A percentile compares a stretch with the other conserved stretches of the same genome.
These are phyloP conservation scores for Leptodermis oblonga DNA, from an alignment of 257 asterid genomes.

Conservation along the genomic window DNA sequence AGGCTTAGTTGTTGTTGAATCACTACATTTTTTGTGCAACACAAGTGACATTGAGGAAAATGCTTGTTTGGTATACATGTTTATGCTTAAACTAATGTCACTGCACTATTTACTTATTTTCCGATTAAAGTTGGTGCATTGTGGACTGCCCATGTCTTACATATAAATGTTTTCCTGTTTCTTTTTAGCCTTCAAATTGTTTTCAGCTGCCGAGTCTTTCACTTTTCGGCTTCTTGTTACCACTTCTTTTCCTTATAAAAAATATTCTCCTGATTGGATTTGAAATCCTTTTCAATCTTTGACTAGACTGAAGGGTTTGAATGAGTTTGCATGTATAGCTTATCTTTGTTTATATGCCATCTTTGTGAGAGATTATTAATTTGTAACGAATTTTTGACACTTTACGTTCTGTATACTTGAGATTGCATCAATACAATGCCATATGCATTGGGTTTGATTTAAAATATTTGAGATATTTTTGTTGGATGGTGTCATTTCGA, in stretches of 20 bases:
- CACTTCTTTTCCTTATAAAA: background rate
- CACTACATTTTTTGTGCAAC: background rate
- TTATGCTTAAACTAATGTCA: background rate
- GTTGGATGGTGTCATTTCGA: constrained; percentile 7
- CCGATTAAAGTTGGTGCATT: background rate
- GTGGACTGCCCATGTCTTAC: background rate
- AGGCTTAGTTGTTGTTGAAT: no score
- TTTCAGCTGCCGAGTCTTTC: background rate
- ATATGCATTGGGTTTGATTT: background rate
- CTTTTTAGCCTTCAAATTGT: background rate
- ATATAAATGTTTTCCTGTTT: background rate
- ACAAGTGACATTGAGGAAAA: background rate
- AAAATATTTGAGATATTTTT: background rate
- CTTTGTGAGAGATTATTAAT: background rate
- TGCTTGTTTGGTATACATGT: constrained; percentile 3
- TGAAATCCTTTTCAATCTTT: background rate
- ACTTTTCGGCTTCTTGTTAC: background rate
- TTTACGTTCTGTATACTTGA: background rate
- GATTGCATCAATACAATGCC: background rate
- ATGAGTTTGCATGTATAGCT: background rate
- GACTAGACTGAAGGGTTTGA: background rate
- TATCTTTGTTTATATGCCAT: background rate
- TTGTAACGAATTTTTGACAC: background rate
- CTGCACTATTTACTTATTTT: background rate
- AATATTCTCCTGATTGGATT: background rate